Conservation (phyloP, 1,284 basidiomycete genomes). For the Trichosporon coremiiforme region DNA sequence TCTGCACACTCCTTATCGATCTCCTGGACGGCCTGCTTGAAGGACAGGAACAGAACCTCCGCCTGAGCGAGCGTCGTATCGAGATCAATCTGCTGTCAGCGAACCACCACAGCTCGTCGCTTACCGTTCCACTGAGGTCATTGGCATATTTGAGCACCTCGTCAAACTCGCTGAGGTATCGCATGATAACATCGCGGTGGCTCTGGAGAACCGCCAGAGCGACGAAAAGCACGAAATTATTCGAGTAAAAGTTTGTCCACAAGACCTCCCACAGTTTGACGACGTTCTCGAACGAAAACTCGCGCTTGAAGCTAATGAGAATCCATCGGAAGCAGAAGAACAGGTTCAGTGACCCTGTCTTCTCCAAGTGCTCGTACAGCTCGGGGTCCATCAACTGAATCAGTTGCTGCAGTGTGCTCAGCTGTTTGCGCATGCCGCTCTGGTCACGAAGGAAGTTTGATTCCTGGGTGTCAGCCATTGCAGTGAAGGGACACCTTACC, state of each 20-base stretch:
- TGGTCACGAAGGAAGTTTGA: conserved; percentile 95
- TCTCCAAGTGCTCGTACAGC: conserved; percentile 80
- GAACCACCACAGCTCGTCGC: conserved; percentile 28
- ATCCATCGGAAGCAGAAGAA: conserved; percentile 96
- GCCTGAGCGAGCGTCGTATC: conserved; percentile 88
- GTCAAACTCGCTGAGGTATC: conserved; percentile 79
- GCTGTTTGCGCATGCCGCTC: conserved; percentile 93
- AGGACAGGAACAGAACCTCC: conserved; percentile 78
- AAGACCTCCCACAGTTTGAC: conserved; percentile 87
- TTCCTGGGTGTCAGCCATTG: conserved; percentile 65
- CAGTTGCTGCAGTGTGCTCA: conserved; percentile 84
- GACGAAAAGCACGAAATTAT: conserved; percentile 87
- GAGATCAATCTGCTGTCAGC: conserved; percentile 68
- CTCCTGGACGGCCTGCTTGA: conserved; percentile 69
- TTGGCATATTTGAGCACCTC: conserved; percentile 87
- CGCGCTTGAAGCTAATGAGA: conserved; percentile 85
- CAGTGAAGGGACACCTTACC: no score
- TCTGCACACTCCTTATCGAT: conserved; percentile 61
- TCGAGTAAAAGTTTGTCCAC: conserved; percentile 91
- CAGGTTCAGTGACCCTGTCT: conserved; percentile 84
- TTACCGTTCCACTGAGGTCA: conserved; percentile 79
- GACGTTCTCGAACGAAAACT: conserved; percentile 88
- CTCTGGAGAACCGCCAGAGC: conserved; percentile 91
- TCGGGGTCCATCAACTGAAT: conserved; percentile 95
- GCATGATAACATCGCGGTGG: conserved; percentile 87